These are phyloP conservation scores for Terana coerulea DNA, from an alignment of 768 basidiomycete genomes.

Conservation along the genomic window DNA sequence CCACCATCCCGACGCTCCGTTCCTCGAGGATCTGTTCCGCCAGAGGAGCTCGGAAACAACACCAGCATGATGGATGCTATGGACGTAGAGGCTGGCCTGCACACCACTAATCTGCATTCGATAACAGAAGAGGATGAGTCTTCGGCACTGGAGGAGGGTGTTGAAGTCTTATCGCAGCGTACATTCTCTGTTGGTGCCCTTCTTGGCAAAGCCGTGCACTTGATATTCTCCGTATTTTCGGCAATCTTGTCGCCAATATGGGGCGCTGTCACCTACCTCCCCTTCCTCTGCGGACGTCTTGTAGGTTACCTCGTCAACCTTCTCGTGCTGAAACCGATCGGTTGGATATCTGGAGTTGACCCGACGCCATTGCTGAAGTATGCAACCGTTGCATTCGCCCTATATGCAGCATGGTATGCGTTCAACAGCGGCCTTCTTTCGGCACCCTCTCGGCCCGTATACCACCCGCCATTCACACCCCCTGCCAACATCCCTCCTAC, in stretches of 20 bases:
- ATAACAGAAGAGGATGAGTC: conserved; percentile 67
- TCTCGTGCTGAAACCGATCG: conserved; percentile 44
- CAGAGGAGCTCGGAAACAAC: conserved; percentile 31
- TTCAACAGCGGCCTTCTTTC: conserved; percentile 25
- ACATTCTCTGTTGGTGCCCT: conserved; percentile 44
- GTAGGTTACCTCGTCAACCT: conserved; percentile 48
- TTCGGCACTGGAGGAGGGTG: conserved; percentile 24
- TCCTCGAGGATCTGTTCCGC: conserved; percentile 38
- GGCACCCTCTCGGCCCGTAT: conserved; percentile 27
- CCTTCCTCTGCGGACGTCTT: conserved; percentile 27
- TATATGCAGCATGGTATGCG: conserved; percentile 44
- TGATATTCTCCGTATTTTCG: conserved; percentile 22
- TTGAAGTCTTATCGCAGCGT: conserved; percentile 22
- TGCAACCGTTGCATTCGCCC: conserved; percentile 35
- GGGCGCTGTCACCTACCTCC: conserved; percentile 16
- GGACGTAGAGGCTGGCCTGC: conserved; percentile 48
- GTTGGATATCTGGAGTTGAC: conserved; percentile 33
- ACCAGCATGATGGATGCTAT: conserved; percentile 24
- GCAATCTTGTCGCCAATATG: conserved; percentile 17
- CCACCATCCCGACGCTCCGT: conserved; percentile 30
- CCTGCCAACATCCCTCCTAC: conserved; percentile 53
- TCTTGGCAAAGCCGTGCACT: conserved; percentile 42
- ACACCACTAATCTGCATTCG: conserved; percentile 31
- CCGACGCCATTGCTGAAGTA: conserved; percentile 31
- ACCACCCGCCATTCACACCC: conserved; percentile 40